These are phyloP conservation scores for Sporothrix schenckii DNA, from an alignment of 2,329 filamentous ascomycete genomes.

Conservation along the genomic window DNA sequence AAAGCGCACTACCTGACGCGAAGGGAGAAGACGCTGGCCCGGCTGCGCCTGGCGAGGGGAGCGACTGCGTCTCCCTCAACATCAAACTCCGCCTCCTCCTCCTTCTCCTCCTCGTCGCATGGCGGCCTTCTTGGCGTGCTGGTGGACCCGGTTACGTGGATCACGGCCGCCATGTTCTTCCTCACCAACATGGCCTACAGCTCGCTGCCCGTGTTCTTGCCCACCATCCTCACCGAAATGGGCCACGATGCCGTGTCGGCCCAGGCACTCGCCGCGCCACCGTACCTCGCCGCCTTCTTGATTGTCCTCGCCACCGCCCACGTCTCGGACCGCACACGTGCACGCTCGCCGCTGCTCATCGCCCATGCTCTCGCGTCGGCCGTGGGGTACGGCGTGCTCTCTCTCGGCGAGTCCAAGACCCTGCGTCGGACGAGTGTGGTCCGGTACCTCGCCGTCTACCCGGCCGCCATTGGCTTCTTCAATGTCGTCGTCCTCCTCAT, in stretches of 20 bases:
- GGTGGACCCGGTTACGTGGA: conserved; percentile 70
- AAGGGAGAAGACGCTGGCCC: conserved; percentile 70
- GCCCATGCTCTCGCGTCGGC: conserved; percentile 69
- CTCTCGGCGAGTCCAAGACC: conserved; percentile 56
- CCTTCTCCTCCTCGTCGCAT: conserved; percentile 26
- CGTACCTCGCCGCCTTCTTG: conserved; percentile 75
- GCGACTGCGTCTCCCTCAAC: conserved; percentile 33
- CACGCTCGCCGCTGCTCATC: conserved; percentile 68
- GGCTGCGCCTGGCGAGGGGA: conserved; percentile 64
- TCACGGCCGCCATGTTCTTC: conserved; percentile 83
- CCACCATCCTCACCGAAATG: conserved; percentile 77
- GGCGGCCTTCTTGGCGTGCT: conserved; percentile 47
- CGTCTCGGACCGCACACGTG: conserved; percentile 67
- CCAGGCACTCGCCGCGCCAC: conserved; percentile 79
- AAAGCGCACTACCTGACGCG: conserved; percentile 65
- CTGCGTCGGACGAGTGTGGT: conserved; percentile 45
- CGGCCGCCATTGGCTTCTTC: conserved; percentile 80
- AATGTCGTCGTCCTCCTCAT: conserved; percentile 81
- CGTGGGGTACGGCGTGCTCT: conserved; percentile 60
- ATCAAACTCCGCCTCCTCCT: conserved; percentile 31
- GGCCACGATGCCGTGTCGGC: conserved; percentile 68
- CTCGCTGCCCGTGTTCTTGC: conserved; percentile 84
- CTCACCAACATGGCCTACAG: conserved; percentile 85
- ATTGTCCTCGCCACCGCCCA: conserved; percentile 72
- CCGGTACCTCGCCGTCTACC: conserved; percentile 76